Evolutionary conservation across 805 yeast species (phyloP).

Genomic region (Kregervanrija delftensis): DNA sequence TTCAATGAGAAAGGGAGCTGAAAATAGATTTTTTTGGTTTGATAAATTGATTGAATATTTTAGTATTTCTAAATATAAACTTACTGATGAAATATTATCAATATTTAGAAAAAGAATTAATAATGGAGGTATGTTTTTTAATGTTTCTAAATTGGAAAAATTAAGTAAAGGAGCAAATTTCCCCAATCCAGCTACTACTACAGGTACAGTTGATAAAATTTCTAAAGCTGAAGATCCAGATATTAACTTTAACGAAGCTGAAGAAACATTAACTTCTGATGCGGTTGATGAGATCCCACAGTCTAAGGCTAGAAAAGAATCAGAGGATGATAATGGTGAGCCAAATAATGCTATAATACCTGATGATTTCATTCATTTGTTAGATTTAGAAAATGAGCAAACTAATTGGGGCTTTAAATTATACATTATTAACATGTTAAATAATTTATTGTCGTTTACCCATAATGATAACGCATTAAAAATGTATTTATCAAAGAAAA

Average conservation of each 20-base stretch:
- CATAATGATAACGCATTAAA: constrained; percentile 32
- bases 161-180: neutral
- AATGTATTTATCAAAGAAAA: constrained; percentile 34
- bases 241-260: constrained; percentile 13
- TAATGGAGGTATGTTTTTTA: constrained; percentile 26
- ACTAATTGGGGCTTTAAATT: constrained; percentile 51
- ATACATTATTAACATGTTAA: constrained; percentile 40
- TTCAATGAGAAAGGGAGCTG: constrained; percentile 7
- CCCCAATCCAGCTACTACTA: constrained; percentile 5
- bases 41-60: constrained; percentile 22
- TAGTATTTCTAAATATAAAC: constrained; percentile 17
- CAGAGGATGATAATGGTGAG: neutral
- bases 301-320: neutral
- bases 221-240: constrained; percentile 12
- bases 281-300: constrained; percentile 4
- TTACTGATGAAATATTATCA: constrained; percentile 18
- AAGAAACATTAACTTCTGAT: constrained; percentile 8
- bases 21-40: constrained; percentile 22
- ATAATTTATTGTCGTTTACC: constrained; percentile 35
- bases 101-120: constrained; percentile 23
- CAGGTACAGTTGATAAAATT: constrained; percentile 11
- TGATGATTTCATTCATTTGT: constrained; percentile 11
- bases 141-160: constrained; percentile 2
- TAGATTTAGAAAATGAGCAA: constrained; percentile 43
- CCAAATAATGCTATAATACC: neutral